A percentile compares a stretch with the other conserved stretches of the same genome.
Conservation (phyloP, 805 yeast species). For the Metschnikowia sp. region DNA sequence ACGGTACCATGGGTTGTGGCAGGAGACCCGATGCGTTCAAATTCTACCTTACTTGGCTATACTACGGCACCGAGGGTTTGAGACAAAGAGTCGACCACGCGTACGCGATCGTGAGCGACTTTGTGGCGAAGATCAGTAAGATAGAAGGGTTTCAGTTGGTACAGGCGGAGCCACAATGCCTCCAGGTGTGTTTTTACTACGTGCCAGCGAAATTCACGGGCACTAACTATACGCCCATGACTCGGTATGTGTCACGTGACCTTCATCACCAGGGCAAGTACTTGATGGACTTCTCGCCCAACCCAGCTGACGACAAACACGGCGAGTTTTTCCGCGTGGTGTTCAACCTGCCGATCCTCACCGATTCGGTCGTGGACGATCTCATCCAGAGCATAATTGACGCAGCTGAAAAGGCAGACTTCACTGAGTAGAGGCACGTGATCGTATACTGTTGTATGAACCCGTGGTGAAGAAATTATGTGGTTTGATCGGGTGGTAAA, state of each 20-base stretch:
- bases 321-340: constrained; percentile 88
- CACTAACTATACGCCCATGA: constrained; percentile 43
- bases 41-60: constrained; percentile 76
- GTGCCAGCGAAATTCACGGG: constrained; percentile 38
- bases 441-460: no score
- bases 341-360: constrained; percentile 63
- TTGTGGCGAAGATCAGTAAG: constrained; percentile 42
- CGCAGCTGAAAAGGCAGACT: constrained; percentile 18
- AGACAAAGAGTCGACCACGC: constrained; percentile 71
- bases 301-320: constrained; percentile 45
- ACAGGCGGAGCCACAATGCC: constrained; percentile 63
- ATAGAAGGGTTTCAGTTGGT: constrained; percentile 52
- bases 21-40: constrained; percentile 80
- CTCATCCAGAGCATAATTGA: constrained; percentile 30
- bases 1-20: constrained; percentile 92
- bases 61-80: constrained; percentile 70
- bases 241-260: constrained; percentile 58
- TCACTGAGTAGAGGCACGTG: constrained; percentile 2
- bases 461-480: no score
- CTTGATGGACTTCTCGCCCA: constrained; percentile 76
- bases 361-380: constrained; percentile 33
- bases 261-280: constrained; percentile 64
- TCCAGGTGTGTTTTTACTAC: constrained; percentile 82
- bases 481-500: no score
- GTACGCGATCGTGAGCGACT: constrained; percentile 58